Evolutionary conservation across 164 flowering plant species (phyloP).

Genomic region (Sedum album): DNA sequence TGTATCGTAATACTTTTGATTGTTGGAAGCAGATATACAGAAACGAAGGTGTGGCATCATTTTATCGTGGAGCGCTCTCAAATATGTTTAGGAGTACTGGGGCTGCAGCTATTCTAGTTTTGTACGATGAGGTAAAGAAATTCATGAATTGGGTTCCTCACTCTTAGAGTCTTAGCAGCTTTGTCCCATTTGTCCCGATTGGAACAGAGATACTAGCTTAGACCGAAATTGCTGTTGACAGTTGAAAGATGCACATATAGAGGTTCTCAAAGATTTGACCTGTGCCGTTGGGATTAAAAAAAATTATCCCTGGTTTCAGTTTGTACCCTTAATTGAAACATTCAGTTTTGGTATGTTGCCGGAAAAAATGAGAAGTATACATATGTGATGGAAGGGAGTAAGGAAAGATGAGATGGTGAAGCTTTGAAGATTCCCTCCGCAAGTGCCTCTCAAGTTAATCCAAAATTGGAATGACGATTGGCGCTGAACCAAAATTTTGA

Average conservation of each 20-base stretch:
- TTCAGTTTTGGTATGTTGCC: no score
- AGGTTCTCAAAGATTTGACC: not conserved
- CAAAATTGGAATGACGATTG: no score
- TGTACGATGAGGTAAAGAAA: slow-evolving; percentile 86
- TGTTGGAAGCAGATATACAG: slow-evolving; percentile 85
- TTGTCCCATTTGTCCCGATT: not conserved
- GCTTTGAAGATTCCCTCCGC: no score
- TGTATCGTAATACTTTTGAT: slow-evolving; percentile 64
- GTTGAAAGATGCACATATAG: slow-evolving; percentile 1
- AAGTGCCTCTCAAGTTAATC: no score
- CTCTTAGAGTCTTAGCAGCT: not conserved
- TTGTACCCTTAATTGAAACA: no score
- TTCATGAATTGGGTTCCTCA: slow-evolving; percentile 53
- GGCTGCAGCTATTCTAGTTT: slow-evolving; percentile 86
- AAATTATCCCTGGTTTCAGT: no score
- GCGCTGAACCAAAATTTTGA: no score
- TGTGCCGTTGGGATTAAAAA: not conserved
- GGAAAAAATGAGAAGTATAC: no score
- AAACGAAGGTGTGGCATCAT: slow-evolving; percentile 61
- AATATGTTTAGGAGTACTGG: slow-evolving; percentile 94
- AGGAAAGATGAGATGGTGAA: no score
- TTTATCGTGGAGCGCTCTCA: slow-evolving; percentile 86
- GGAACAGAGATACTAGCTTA: not conserved
- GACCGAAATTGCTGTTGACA: not conserved
- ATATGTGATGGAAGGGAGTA: no score